Evolutionary conservation across 306 rosid species (phyloP), one percentile per base, ranked within the genome.

Genomic region (Cucurbita pepo): DNA sequence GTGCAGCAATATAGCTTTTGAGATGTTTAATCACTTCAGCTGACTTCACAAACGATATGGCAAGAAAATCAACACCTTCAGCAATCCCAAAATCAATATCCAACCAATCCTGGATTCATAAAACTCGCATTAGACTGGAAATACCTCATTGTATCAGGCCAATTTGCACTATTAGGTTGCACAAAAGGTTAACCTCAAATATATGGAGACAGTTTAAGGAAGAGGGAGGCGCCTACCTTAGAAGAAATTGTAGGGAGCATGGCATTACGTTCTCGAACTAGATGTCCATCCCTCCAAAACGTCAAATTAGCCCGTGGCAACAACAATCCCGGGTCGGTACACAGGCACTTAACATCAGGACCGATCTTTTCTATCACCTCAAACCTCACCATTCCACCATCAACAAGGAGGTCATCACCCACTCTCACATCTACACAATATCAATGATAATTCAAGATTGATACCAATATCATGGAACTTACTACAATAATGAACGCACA

Each of bases 371-470:
- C 92, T 64, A 91, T 83, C 67, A 95, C 99, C 76, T 95, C 99
- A 75, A 95, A 95, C 83, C 99, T 91, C 80, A 95, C 99, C 99
- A 91, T 95, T 53, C 99, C 99, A 60, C 99, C 99, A 63, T 95
- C 99, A 77, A 95, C 96, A 67, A 95, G 85, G 69, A 95, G 96
- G 18, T 95, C 99, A 82, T 95, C 99, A 51, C 99, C 99, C 48
- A 91, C 92, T 77, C 83, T 82, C 71, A 95, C 92, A 75, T 95
- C 97, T 95, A 82, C 77, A 83, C 52, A 76, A 80, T 34, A 77
- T 53, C 77, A 77, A 40, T 66, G 38, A 6, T 50, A 58, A 62
- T 48, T 52, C 16, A 11, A 38, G 45, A 52, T 18, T 11, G 18
- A 63, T 5, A 43, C 25, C 30, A 72, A 43, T 44, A 57, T 5